phyloP scores from a whole-genome alignment of 805 yeast species.

The Ogataea parapolymorpha region DNA sequence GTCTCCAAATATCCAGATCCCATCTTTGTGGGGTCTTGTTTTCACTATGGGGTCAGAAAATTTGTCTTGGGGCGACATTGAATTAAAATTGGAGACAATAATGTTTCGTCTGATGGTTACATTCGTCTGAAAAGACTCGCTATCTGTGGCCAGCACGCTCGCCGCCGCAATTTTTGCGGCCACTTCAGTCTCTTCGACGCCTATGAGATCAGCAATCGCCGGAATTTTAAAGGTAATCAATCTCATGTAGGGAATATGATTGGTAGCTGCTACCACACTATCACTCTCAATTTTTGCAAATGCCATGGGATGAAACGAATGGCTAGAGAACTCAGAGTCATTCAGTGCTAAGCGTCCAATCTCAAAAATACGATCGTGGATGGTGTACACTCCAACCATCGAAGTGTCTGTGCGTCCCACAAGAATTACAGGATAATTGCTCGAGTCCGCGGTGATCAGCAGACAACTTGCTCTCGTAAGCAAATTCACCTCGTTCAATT shows the following conservation, averaged over 20 bases:
- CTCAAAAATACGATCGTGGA: constrained; percentile 31
- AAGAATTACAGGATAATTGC: constrained; percentile 38
- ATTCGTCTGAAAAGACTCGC: constrained; percentile 24
- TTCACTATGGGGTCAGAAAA: constrained; percentile 48
- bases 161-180: constrained; percentile 7
- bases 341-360: constrained; percentile 54
- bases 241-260: constrained; percentile 77
- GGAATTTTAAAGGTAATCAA: constrained; percentile 53
- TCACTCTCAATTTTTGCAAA: constrained; percentile 31
- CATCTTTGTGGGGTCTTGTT: constrained; percentile 33
- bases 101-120: constrained; percentile 32
- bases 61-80: constrained; percentile 67
- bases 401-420: constrained; percentile 62
- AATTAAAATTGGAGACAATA: constrained; percentile 42
- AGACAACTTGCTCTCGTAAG: constrained; percentile 53
- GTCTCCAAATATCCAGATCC: constrained; percentile 67
- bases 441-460: constrained; percentile 28
- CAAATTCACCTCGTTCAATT: constrained; percentile 35
- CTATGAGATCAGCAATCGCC: constrained; percentile 18
- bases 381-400: constrained; percentile 43
- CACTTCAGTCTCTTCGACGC: neutral
- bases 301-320: constrained; percentile 58
- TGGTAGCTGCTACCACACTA: constrained; percentile 61
- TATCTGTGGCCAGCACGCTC: constrained; percentile 5
- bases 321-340: constrained; percentile 68